Evolutionary conservation across 78 protist genomes (phyloP), one percentile per base, ranked within the genome.

Genomic region (Acrasis kona): DNA sequence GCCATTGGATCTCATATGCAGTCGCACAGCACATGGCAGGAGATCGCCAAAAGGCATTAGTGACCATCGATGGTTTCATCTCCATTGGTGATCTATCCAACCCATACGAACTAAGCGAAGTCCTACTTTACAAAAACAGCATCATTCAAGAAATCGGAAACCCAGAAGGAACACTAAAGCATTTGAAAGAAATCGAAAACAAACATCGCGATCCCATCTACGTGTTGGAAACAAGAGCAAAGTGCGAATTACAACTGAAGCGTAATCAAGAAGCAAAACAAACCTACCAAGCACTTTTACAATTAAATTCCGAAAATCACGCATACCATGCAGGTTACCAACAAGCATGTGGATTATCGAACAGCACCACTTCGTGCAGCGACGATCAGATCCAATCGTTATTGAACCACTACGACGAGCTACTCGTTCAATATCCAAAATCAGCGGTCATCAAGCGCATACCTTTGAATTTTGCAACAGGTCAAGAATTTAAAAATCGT

Each of bases 1-100:
- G 66, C 42, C 41, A 82, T 76, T 93, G 97, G 95, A n/a, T 88
- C 27, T 82, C 87, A 12, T 84, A 86, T 37, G 91, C 90, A 4
- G 4, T 87, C 19, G 80, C 92, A 32, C 7, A 81, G 10, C 96
- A 92, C 39, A 61, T 87, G 28, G 36, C 36, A 41, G 88, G 86
- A 2, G 73, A 81, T 39, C 19, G 68, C 32, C n/a, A 29, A 12
- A 12, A 19, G 12, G 58, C 71, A 29, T 19, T n/a, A 12, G 32
- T 29, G n/a, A 12, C 32, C n/a, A 12, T 12, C 12, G 4, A 4
- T 4, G 8, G 68, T 67, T 12, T 67, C 19, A 19, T 12, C 66
- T 67, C 19, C 12, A 67, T 39, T 6, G 65, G 38, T 19, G 74
- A 4, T 19, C n/a, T 8, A 34, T 6, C 50, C 4, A 34, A 6